Evolutionary conservation across 2,329 filamentous ascomycete genomes (phyloP).

Genomic region (Monilinia vaccinii-corymbosi): DNA sequence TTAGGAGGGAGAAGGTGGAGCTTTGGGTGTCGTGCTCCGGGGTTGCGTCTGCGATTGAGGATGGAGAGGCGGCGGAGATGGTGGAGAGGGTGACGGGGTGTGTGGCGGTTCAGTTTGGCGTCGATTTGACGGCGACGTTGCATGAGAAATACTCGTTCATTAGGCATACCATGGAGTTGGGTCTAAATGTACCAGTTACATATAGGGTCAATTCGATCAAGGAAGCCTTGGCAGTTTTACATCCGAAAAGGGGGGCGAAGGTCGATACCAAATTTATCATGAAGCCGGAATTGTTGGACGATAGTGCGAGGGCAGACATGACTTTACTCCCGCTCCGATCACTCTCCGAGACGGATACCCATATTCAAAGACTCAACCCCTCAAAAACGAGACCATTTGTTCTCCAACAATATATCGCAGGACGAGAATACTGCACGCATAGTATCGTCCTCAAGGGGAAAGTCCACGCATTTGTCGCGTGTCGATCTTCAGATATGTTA

Average conservation of each 20-base stretch:
- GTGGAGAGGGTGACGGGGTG: slow-evolving; percentile 50
- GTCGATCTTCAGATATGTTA: slow-evolving; percentile 43
- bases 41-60: slow-evolving; percentile 43
- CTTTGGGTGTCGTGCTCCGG: slow-evolving; percentile 58
- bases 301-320: slow-evolving; percentile 50
- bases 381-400: slow-evolving; percentile 44
- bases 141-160: slow-evolving; percentile 56
- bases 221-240: slow-evolving; percentile 45
- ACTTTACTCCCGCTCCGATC: slow-evolving; percentile 52
- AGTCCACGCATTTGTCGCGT: slow-evolving; percentile 58
- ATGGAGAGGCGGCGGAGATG: slow-evolving; percentile 54
- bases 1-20: slow-evolving; percentile 51
- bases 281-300: slow-evolving; percentile 24
- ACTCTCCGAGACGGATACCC: slow-evolving; percentile 41
- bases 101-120: slow-evolving; percentile 54
- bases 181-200: slow-evolving; percentile 44
- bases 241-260: slow-evolving; percentile 23
- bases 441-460: slow-evolving; percentile 55
- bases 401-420: slow-evolving; percentile 56
- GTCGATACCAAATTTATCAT: slow-evolving; percentile 5
- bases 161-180: slow-evolving; percentile 43
- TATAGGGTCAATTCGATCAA: slow-evolving; percentile 43
- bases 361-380: slow-evolving; percentile 41
- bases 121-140: slow-evolving; percentile 45
- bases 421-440: slow-evolving; percentile 64